phyloP scores from a whole-genome alignment of 2,329 filamentous ascomycete genomes.

The Epichloe coenophiala region DNA sequence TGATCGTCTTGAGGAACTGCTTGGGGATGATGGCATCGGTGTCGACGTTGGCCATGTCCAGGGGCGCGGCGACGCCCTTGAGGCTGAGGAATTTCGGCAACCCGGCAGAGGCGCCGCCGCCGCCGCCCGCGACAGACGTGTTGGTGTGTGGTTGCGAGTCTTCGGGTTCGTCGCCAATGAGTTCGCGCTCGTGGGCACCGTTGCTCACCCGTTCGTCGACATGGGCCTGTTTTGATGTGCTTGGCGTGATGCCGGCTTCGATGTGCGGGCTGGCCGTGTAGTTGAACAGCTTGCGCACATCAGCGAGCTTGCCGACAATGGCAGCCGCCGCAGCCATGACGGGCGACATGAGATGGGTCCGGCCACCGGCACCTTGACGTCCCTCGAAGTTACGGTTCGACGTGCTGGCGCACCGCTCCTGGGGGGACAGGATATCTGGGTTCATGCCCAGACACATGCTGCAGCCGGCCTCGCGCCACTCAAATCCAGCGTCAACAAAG shows the following conservation, averaged over 20 bases:
- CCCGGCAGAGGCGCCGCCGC: slow-evolving; percentile 36
- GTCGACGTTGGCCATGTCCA: slow-evolving; percentile 85
- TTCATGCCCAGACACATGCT: slow-evolving; percentile 99
- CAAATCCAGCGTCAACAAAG: slow-evolving; percentile 83
- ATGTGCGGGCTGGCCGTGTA: slow-evolving; percentile 48
- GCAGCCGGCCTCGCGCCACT: slow-evolving; percentile 97
- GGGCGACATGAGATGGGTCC: slow-evolving; percentile 93
- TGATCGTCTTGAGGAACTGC: slow-evolving; percentile 98
- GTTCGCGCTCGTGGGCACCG: slow-evolving; percentile 39
- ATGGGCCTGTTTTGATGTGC: slow-evolving; percentile 28
- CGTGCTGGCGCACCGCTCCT: slow-evolving; percentile 88
- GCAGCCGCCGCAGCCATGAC: slow-evolving; percentile 91
- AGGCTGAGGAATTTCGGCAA: slow-evolving; percentile 74
- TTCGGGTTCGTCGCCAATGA: slow-evolving; percentile 43
- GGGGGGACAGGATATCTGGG: slow-evolving; percentile 79
- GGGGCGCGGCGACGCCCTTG: slow-evolving; percentile 74
- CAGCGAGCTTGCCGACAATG: slow-evolving; percentile 79
- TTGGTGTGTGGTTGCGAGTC: slow-evolving; percentile 55
- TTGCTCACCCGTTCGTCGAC: slow-evolving; percentile 38
- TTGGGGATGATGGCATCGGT: slow-evolving; percentile 99
- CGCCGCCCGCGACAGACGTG: slow-evolving; percentile 26
- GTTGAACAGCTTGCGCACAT: slow-evolving; percentile 67
- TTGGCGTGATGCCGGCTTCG: slow-evolving; percentile 33
- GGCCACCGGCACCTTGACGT: slow-evolving; percentile 78
- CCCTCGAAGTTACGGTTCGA: slow-evolving; percentile 98